Percentiles rank a stretch among this genome's conserved stretches.
Conservation (phyloP, 2,329 filamentous ascomycete species). For the Sarocladiaceae sp. region DNA sequence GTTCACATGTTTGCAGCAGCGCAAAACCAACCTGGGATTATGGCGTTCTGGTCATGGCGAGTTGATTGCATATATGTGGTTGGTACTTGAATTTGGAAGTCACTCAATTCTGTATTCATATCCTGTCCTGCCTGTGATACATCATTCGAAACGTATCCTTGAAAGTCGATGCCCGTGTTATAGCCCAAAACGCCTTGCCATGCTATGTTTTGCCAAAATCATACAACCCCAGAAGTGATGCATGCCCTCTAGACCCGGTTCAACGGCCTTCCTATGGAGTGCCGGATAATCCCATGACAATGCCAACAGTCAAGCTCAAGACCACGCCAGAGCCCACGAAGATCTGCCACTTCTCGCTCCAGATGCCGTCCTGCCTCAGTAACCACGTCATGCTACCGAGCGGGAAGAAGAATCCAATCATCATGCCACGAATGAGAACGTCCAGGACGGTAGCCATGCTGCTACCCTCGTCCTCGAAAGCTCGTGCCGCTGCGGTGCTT, state of each 20-base stretch:
- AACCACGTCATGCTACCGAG: conserved; percentile 81
- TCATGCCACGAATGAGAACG: conserved; percentile 78
- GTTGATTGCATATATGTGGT: conserved; percentile 12
- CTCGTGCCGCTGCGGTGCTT: conserved; percentile 25
- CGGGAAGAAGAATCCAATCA: conserved; percentile 94
- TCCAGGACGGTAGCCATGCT: conserved; percentile 58
- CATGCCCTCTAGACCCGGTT: no score
- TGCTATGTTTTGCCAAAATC: neutral
- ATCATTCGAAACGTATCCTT: no score
- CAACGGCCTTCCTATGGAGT: conserved; percentile 6
- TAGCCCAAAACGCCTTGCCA: neutral
- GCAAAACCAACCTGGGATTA: no score
- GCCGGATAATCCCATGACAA: conserved; percentile 46
- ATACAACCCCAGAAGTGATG: neutral
- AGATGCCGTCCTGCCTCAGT: conserved; percentile 79
- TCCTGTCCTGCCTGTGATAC: no score
- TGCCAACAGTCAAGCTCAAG: conserved; percentile 70
- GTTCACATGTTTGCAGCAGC: conserved; percentile 11
- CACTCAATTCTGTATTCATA: conserved; percentile 8
- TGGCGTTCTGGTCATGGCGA: conserved; percentile 8
- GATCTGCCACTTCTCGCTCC: conserved; percentile 75
- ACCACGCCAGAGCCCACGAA: conserved; percentile 81
- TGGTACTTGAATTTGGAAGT: no score
- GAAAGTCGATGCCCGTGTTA: neutral
- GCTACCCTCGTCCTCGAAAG: conserved; percentile 40